Percentiles rank a stretch among this genome's conserved stretches.
Conservation (phyloP, 2,329 filamentous ascomycete species). For the Xylaria sp. region DNA sequence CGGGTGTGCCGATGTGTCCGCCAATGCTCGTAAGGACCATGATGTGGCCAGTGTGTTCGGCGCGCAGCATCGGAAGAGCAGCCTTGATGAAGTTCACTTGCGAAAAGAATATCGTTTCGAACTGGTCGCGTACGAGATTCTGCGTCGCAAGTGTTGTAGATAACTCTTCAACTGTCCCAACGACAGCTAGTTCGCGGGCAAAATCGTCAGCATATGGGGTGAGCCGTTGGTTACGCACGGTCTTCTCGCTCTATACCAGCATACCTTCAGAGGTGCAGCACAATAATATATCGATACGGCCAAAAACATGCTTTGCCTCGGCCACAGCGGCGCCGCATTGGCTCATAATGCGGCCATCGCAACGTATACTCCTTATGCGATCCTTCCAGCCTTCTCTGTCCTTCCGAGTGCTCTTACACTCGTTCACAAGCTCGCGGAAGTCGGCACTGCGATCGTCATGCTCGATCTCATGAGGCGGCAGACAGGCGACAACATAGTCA, state of each 20-base stretch:
- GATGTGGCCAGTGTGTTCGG: constrained; percentile 86
- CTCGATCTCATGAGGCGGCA: constrained; percentile 82
- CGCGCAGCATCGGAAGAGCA: constrained; percentile 80
- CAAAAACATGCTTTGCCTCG: constrained; percentile 85
- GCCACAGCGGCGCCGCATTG: constrained; percentile 89
- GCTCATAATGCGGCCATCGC: constrained; percentile 70
- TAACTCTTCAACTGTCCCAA: constrained; percentile 92
- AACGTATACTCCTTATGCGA: constrained; percentile 74
- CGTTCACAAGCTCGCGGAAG: constrained; percentile 81
- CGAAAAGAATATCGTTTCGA: constrained; percentile 94
- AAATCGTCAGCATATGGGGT: constrained; percentile 33
- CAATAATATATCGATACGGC: constrained; percentile 87
- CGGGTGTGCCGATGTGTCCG: constrained; percentile 91
- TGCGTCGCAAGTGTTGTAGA: constrained; percentile 77
- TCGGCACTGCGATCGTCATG: constrained; percentile 79
- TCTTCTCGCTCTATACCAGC: constrained; percentile 28
- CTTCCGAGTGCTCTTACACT: constrained; percentile 71
- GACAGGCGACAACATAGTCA: constrained; percentile 87
- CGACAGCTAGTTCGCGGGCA: constrained; percentile 68
- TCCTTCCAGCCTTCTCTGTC: constrained; percentile 83
- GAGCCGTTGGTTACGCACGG: constrained; percentile 1
- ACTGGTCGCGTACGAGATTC: constrained; percentile 87
- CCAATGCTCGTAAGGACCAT: constrained; percentile 90
- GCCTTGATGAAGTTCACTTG: constrained; percentile 97
- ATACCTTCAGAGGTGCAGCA: constrained; percentile 89